Percentiles rank a stretch among this genome's conserved stretches.
Conservation (phyloP, 805 yeast genomes). For the Pichia californica region DNA sequence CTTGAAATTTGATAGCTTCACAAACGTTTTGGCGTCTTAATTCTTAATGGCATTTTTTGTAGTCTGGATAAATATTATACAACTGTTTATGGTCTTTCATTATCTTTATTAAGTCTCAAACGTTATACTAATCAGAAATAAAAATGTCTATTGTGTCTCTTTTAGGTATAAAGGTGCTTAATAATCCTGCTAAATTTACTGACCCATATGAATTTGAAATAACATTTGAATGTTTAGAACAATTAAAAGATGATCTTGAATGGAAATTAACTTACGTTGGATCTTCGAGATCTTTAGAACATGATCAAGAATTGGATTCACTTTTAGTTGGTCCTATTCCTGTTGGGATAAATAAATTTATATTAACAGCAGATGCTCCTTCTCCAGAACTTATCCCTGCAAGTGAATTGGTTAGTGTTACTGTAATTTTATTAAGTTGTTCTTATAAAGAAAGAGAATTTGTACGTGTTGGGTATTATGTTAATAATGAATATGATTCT, state of each 20-base stretch:
- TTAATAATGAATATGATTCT: constrained; percentile 90
- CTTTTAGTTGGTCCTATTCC: constrained; percentile 98
- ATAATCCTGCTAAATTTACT: constrained; percentile 89
- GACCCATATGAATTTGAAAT: constrained; percentile 96
- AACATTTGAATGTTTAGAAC: constrained; percentile 94
- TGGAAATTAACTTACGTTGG: constrained; percentile 98
- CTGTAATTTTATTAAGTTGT: constrained; percentile 89
- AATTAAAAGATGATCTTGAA: constrained; percentile 85
- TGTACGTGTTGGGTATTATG: constrained; percentile 96
- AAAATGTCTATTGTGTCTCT: constrained; percentile 89
- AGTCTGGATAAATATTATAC: too few relatives aligned
- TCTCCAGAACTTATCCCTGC: constrained; percentile 95
- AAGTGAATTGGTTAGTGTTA: constrained; percentile 87
- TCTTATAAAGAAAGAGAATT: constrained; percentile 91
- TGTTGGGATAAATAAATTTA: constrained; percentile 89
- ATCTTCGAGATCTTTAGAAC: constrained; percentile 86
- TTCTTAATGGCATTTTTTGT: too few relatives aligned
- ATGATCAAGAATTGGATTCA: constrained; percentile 95
- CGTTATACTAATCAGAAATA: too few relatives aligned
- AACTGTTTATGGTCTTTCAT: too few relatives aligned
- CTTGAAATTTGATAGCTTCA: too few relatives aligned
- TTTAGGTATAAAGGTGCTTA: constrained; percentile 83
- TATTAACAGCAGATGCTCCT: constrained; percentile 94
- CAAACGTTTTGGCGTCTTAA: too few relatives aligned
- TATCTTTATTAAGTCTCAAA: too few relatives aligned